These are phyloP conservation scores for Aspergillus fumigatus DNA, from an alignment of 2,329 filamentous ascomycete species.

Conservation along the genomic window DNA sequence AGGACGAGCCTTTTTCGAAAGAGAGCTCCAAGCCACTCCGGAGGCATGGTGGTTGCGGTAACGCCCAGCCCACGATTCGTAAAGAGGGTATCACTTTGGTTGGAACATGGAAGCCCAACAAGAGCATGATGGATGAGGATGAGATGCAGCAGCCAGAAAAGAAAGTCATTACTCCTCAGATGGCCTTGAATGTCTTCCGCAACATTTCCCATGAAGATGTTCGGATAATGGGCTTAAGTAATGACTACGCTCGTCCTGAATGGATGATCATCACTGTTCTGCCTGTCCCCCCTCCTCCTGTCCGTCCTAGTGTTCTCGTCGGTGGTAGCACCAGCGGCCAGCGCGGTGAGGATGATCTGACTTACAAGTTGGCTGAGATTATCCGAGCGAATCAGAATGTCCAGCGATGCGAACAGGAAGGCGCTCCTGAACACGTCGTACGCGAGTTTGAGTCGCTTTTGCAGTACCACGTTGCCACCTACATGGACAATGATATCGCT, in stretches of 20 bases:
- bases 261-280: constrained; percentile 98
- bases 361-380: constrained; percentile 97
- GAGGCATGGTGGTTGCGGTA: constrained; percentile 87
- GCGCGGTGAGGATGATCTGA: constrained; percentile 97
- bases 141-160: constrained; percentile 69
- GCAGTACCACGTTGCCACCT: constrained; percentile 97
- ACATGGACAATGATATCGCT: constrained; percentile 99
- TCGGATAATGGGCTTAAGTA: constrained; percentile 82
- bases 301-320: constrained; percentile 94
- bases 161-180: constrained; percentile 73
- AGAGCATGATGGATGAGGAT: constrained; percentile 65
- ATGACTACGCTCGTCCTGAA: constrained; percentile 91
- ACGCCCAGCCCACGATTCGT: constrained; percentile 80
- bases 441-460: constrained; percentile 86
- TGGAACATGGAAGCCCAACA: constrained; percentile 66
- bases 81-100: constrained; percentile 81
- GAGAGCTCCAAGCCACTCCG: constrained; percentile 51
- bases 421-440: constrained; percentile 84
- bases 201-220: constrained; percentile 79
- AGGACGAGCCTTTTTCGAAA: constrained; percentile 65
- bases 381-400: constrained; percentile 97
- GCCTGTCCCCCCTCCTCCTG: constrained; percentile 90
- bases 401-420: constrained; percentile 82
- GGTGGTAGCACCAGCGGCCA: constrained; percentile 89
- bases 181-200: constrained; percentile 80